These are phyloP conservation scores for Ophiosphaerella korrae DNA, from an alignment of 2,329 filamentous ascomycete genomes.

Conservation along the genomic window DNA sequence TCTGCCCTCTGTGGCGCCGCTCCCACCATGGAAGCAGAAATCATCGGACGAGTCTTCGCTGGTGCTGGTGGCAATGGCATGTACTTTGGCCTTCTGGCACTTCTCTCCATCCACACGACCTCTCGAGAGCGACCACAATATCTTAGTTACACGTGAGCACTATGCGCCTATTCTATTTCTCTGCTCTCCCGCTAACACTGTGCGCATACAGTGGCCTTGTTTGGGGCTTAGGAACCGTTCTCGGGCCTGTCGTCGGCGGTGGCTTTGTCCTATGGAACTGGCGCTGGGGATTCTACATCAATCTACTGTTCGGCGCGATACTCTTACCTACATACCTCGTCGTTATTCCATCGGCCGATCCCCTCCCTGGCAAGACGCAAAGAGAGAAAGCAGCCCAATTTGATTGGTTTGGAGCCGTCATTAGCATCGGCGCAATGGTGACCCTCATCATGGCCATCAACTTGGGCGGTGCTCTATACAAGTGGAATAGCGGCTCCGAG, in stretches of 20 bases:
- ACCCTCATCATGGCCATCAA: constrained; percentile 55
- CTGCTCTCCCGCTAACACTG: neutral
- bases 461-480: constrained; percentile 56
- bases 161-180: constrained; percentile 14
- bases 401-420: constrained; percentile 47
- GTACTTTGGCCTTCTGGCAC: constrained; percentile 44
- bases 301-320: constrained; percentile 42
- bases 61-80: constrained; percentile 53
- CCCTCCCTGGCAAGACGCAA: neutral
- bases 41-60: constrained; percentile 51
- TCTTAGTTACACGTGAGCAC: neutral
- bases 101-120: constrained; percentile 32
- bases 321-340: constrained; percentile 10
- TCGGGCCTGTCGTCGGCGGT: constrained; percentile 14
- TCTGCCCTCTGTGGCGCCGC: constrained; percentile 36
- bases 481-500: constrained; percentile 51
- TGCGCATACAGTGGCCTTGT: constrained; percentile 8
- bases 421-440: constrained; percentile 50
- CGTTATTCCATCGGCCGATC: constrained; percentile 1
- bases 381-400: constrained; percentile 2
- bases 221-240: constrained; percentile 51
- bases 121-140: constrained; percentile 40
- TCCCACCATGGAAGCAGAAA: constrained; percentile 30
- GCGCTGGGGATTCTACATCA: constrained; percentile 54
- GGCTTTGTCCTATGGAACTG: constrained; percentile 63